phyloP scores from a whole-genome alignment of 2,329 filamentous ascomycete species.

The Penicillium vulpinum region DNA sequence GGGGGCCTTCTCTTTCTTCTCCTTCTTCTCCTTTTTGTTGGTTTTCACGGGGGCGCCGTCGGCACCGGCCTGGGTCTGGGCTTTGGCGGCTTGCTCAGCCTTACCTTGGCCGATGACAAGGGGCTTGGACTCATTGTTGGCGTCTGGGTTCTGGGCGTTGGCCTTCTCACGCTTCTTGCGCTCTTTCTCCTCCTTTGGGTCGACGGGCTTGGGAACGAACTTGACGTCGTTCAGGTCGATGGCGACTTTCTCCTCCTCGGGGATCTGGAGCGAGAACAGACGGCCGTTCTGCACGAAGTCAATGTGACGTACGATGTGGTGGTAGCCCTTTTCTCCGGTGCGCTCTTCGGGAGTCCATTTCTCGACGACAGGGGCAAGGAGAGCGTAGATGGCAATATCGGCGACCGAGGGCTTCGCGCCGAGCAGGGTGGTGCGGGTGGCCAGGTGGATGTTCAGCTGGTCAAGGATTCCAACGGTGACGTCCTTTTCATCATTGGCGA shows the following conservation, averaged over 20 bases:
- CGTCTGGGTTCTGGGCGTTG: constrained; percentile 38
- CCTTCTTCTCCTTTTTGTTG: constrained; percentile 70
- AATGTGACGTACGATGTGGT: constrained; percentile 85
- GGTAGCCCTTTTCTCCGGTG: constrained; percentile 84
- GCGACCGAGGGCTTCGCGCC: constrained; percentile 86
- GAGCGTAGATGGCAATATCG: constrained; percentile 79
- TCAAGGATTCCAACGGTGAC: constrained; percentile 67
- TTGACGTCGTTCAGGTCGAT: constrained; percentile 78
- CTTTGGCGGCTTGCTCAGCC: constrained; percentile 48
- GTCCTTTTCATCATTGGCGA: constrained; percentile 52
- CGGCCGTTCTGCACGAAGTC: constrained; percentile 93
- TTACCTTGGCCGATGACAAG: constrained; percentile 43
- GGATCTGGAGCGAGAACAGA: constrained; percentile 67
- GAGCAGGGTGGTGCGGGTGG: constrained; percentile 83
- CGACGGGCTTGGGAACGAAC: constrained; percentile 84
- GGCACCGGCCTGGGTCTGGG: constrained; percentile 50
- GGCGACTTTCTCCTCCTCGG: constrained; percentile 70
- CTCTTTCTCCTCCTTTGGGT: constrained; percentile 95
- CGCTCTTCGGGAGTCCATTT: constrained; percentile 82
- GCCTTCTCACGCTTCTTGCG: constrained; percentile 92
- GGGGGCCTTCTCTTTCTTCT: constrained; percentile 86
- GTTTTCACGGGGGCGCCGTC: constrained; percentile 43
- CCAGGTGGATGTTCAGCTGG: constrained; percentile 81
- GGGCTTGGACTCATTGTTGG: constrained; percentile 30
- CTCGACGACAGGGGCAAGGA: constrained; percentile 73